Percentiles rank a stretch among this genome's conserved stretches.
phyloP scores from a whole-genome alignment of 2,329 filamentous ascomycete species.

The Harringtonia lauricola region DNA sequence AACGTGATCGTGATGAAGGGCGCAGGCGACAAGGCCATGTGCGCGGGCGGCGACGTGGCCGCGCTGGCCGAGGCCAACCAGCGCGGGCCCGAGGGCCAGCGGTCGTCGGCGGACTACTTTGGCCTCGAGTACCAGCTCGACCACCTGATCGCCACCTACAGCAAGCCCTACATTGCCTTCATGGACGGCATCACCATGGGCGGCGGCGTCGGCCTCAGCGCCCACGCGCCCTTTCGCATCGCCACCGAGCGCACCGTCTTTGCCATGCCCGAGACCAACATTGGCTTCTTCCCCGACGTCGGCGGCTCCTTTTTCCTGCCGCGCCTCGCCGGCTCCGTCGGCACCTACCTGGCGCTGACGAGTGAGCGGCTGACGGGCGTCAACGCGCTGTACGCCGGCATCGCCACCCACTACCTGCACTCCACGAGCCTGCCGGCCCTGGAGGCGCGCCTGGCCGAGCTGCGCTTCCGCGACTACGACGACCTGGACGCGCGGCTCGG shows the following conservation, averaged over 20 bases:
- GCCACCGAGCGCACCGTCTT: slow-evolving; percentile 93
- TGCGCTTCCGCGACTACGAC: slow-evolving; percentile 76
- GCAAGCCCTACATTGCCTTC: slow-evolving; percentile 86
- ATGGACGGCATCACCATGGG: slow-evolving; percentile 99
- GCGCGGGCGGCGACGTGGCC: slow-evolving; percentile 85
- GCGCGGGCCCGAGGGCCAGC: slow-evolving; percentile 56
- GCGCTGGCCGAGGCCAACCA: slow-evolving; percentile 66
- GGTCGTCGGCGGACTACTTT: slow-evolving; percentile 76
- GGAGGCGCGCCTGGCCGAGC: slow-evolving; percentile 76
- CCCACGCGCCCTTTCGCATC: slow-evolving; percentile 92
- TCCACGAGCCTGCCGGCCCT: slow-evolving; percentile 74
- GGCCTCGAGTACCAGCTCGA: slow-evolving; percentile 92
- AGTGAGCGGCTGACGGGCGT: slow-evolving; percentile 73
- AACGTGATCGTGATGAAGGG: slow-evolving; percentile 91
- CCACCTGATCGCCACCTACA: slow-evolving; percentile 87
- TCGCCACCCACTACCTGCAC: slow-evolving; percentile 94
- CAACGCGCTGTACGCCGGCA: slow-evolving; percentile 79
- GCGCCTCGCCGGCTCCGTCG: slow-evolving; percentile 72
- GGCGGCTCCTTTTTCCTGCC: slow-evolving; percentile 94
- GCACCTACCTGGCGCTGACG: slow-evolving; percentile 88
- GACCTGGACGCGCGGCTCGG: slow-evolving; percentile 48
- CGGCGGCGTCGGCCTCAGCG: slow-evolving; percentile 84
- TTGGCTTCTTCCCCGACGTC: slow-evolving; percentile 98
- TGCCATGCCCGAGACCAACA: slow-evolving; percentile 97
- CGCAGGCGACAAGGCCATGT: slow-evolving; percentile 73